A percentile compares a stretch with the other conserved stretches of the same genome.
Conservation (phyloP, 2,329 filamentous ascomycete species). For the Aspergillus transmontanensis region DNA sequence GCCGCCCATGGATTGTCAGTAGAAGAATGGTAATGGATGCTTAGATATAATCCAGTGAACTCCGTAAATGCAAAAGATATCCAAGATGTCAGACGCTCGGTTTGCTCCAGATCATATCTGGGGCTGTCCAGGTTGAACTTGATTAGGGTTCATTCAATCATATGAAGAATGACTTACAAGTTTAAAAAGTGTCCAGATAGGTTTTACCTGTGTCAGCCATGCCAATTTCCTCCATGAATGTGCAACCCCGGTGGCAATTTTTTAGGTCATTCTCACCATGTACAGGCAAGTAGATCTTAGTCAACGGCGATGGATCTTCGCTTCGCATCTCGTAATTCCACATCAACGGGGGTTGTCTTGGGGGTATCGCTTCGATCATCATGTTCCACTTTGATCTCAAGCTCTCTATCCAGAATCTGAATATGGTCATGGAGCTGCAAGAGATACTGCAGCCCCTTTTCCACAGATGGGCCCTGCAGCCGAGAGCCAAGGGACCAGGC, state of each 20-base stretch:
- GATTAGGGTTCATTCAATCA: background rate
- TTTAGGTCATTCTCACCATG: slow-evolving; percentile 17
- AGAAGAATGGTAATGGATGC: slow-evolving; percentile 22
- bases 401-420: background rate
- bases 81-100: slow-evolving; percentile 14
- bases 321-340: slow-evolving; percentile 22
- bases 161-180: background rate
- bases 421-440: background rate
- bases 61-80: slow-evolving; percentile 23
- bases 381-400: background rate
- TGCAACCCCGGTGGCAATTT: background rate
- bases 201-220: background rate
- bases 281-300: slow-evolving; percentile 20
- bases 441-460: background rate
- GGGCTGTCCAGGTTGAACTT: background rate
- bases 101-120: background rate
- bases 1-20: background rate
- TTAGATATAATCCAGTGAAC: slow-evolving; percentile 19
- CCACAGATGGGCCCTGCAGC: background rate
- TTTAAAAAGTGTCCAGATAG: background rate
- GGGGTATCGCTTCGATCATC: background rate
- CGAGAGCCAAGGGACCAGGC: slow-evolving; percentile 10
- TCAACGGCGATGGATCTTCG: slow-evolving; percentile 9
- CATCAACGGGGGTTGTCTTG: slow-evolving; percentile 11
- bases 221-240: background rate